phyloP scores from a whole-genome alignment of 1,139 yeast species.

The Meyerozyma smithsonii region DNA sequence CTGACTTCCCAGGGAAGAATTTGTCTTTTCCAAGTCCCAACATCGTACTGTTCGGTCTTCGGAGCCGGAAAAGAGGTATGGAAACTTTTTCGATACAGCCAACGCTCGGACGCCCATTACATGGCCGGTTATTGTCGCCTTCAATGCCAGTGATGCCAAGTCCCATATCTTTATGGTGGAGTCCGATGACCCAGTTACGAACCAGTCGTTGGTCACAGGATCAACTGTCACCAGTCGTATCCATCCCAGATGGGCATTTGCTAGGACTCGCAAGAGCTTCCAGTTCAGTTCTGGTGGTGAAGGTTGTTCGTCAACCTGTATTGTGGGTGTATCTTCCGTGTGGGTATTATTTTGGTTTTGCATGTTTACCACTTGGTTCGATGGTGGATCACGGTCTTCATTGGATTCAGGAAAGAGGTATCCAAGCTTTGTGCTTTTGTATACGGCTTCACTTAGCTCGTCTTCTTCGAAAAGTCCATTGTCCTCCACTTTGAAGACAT shows the following conservation, averaged over 20 bases:
- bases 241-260: constrained; percentile 91
- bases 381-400: background rate
- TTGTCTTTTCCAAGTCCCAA: constrained; percentile 91
- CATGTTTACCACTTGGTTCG: background rate
- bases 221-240: constrained; percentile 77
- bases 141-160: constrained; percentile 64
- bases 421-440: constrained; percentile 26
- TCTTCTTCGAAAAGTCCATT: constrained; percentile 26
- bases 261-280: constrained; percentile 68
- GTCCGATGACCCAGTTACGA: constrained; percentile 88
- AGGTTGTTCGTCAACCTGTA: background rate
- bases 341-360: background rate
- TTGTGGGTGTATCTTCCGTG: background rate
- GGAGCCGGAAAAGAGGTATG: constrained; percentile 87
- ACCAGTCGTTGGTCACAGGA: constrained; percentile 80
- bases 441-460: constrained; percentile 28
- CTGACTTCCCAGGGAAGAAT: constrained; percentile 47
- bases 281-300: constrained; percentile 27
- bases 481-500: constrained; percentile 7
- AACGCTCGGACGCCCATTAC: constrained; percentile 83
- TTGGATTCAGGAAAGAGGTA: constrained; percentile 11
- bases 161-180: constrained; percentile 92
- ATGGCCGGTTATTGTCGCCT: constrained; percentile 83
- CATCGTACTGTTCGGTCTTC: constrained; percentile 94
- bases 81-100: constrained; percentile 67